phyloP scores from a whole-genome alignment of 495 filamentous ascomycete genomes.

The Trichocladium uniseriatum region DNA sequence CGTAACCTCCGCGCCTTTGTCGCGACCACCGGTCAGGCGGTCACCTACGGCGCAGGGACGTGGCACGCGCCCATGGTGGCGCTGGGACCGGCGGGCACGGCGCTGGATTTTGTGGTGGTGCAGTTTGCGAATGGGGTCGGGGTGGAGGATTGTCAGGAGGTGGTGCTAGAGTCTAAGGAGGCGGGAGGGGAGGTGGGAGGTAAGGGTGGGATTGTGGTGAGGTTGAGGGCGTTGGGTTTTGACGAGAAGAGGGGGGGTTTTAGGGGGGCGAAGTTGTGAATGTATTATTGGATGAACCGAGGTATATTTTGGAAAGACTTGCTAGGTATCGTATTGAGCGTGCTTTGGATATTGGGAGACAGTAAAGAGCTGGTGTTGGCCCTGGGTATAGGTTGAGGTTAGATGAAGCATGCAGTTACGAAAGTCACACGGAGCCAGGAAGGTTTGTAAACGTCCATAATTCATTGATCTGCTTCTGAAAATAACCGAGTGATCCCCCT shows the following conservation, averaged over 20 bases:
- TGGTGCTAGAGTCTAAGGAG: conserved; percentile 41
- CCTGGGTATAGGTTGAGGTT: too few species aligned
- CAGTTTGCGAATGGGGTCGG: conserved; percentile 80
- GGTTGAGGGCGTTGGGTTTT: too few species aligned
- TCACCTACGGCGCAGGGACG: conserved; percentile 84
- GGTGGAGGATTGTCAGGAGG: conserved; percentile 86
- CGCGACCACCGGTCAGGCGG: conserved; percentile 69
- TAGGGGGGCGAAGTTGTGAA: too few species aligned
- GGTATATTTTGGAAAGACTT: too few species aligned
- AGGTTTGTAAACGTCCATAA: background rate
- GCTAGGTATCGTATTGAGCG: too few species aligned
- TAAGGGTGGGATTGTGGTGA: background rate
- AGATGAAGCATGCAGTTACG: too few species aligned
- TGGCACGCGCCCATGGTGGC: conserved; percentile 99
- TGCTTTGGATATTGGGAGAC: too few species aligned
- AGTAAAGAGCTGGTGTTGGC: too few species aligned
- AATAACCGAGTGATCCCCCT: background rate
- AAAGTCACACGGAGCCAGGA: background rate
- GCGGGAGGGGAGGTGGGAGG: background rate
- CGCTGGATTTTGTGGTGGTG: conserved; percentile 69
- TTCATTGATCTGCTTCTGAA: background rate
- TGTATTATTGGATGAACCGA: too few species aligned
- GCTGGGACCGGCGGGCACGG: conserved; percentile 55
- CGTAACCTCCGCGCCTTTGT: conserved; percentile 63
- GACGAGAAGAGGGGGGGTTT: too few species aligned